Conservation (phyloP, 768 basidiomycete genomes). For the Tephrocybe sp. region DNA sequence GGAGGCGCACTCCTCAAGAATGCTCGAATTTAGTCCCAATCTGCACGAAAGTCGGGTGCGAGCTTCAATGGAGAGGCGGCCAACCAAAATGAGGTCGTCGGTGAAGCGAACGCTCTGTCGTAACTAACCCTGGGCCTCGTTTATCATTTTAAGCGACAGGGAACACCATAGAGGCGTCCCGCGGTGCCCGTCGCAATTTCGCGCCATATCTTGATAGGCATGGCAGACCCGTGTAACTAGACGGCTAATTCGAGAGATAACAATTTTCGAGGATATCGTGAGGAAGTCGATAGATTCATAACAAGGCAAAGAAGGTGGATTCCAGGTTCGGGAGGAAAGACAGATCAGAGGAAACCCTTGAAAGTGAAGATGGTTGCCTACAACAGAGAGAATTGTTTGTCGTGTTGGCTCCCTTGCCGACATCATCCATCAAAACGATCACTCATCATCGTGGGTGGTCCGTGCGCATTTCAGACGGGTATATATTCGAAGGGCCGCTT, state of each 20-base stretch:
- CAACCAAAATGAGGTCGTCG: too few relatives aligned
- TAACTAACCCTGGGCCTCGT: not conserved
- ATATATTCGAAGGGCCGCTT: not conserved
- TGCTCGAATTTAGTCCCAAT: not conserved
- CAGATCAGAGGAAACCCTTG: too few relatives aligned
- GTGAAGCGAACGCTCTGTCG: not conserved
- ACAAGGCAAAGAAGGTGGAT: not conserved
- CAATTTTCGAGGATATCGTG: not conserved
- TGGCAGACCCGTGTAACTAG: not conserved
- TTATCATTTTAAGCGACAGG: not conserved
- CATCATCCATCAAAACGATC: not conserved
- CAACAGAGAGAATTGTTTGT: not conserved
- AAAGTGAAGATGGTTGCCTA: too few relatives aligned
- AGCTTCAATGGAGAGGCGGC: too few relatives aligned
- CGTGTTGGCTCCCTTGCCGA: not conserved
- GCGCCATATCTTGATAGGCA: not conserved
- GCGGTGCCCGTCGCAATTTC: not conserved
- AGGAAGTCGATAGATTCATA: not conserved
- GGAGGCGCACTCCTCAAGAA: not conserved
- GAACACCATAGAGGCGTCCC: not conserved
- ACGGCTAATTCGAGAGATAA: not conserved
- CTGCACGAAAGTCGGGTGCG: too few relatives aligned
- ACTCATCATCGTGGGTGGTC: slow-evolving; percentile 4
- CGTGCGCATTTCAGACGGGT: not conserved
- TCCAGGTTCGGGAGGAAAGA: not conserved